Percentiles rank a stretch among this genome's conserved stretches.
Evolutionary conservation across 1,284 basidiomycete genomes (phyloP).

Genomic region (Ustilago sp.): DNA sequence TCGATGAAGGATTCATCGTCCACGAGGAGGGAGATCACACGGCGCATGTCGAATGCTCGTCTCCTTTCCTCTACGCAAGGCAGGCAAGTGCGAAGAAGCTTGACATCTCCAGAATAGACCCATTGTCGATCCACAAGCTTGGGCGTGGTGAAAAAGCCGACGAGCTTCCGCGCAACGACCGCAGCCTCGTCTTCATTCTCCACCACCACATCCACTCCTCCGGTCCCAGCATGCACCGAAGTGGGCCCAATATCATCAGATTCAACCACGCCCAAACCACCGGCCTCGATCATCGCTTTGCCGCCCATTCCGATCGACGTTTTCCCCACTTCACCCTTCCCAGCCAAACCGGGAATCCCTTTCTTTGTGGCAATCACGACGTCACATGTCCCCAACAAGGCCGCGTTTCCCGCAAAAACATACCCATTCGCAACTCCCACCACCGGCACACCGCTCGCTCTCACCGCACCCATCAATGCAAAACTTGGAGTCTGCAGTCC

Average conservation of each 20-base stretch:
- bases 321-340: constrained; percentile 2
- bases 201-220: constrained; percentile 52
- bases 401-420: constrained; percentile 58
- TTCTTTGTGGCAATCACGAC: constrained; percentile 47
- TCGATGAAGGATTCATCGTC: constrained; percentile 53
- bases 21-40: constrained; percentile 41
- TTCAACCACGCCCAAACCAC: constrained; percentile 46
- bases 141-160: constrained; percentile 44
- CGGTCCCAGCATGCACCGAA: constrained; percentile 35
- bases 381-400: constrained; percentile 55
- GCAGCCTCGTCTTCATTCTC: constrained; percentile 40
- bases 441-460: constrained; percentile 40
- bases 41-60: constrained; percentile 53
- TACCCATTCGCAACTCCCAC: constrained; percentile 54
- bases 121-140: constrained; percentile 15
- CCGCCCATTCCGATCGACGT: constrained; percentile 57
- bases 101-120: constrained; percentile 26
- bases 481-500: constrained; percentile 53
- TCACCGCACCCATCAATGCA: constrained; percentile 46
- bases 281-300: constrained; percentile 57
- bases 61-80: constrained; percentile 31
- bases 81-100: constrained; percentile 35
- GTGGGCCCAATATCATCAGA: constrained; percentile 49
- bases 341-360: constrained; percentile 12
- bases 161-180: constrained; percentile 16